Base-by-base conservation (phyloP, 768 basidiomycete genomes). In the Amanita rimosa region DNA sequence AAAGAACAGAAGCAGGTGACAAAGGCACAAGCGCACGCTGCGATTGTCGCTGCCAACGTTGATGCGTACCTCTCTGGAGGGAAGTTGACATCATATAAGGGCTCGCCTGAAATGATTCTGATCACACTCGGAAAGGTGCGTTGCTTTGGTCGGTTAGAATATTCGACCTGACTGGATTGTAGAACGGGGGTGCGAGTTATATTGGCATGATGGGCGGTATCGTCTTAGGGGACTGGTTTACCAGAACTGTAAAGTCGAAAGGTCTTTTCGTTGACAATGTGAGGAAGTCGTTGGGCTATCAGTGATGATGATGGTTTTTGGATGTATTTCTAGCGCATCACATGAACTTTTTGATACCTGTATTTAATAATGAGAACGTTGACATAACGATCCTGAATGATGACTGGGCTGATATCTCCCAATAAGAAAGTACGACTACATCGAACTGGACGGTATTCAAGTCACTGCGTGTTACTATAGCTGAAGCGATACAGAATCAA, bases 41-140 rank as follows among this genome's bases (percentile, higher is more conserved):
- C 49, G 2, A 54, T 81, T 22, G 67, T 75, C n/a, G 64, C 66
- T 9, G 60, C 65, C n/a, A 85, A 85, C 53, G 59, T 82, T 10
- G 26, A 76, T 7, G 55, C 55, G 10, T 58, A 59, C 26, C 46
- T 68, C 8, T 51, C 58, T 4, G 58, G 57, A 22, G 59, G 57
- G 17, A 46, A 56, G 3, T 58, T 65, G 50, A 71, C 67, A 43
- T 54, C 52, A 14, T 81, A 83, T 58, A 67, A 72, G 48, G 74
- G 75, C n/a, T 66, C 64, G 10, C 29, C 29, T 10, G 29, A 29
- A 10, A 29, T 29, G 29, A 29, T 29, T 29, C 29, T 29, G 3
- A 17, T 81, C 43, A 75, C 75, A 21, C 66, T 71, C 45, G 78
- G 78, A 46, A 73, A 64, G 68, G 76, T 68, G 40, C 42, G 16